Evolutionary conservation across 2,329 filamentous ascomycete genomes (phyloP), one percentile per base, ranked within the genome.

Genomic region (Ceratocystis lukuohia): DNA sequence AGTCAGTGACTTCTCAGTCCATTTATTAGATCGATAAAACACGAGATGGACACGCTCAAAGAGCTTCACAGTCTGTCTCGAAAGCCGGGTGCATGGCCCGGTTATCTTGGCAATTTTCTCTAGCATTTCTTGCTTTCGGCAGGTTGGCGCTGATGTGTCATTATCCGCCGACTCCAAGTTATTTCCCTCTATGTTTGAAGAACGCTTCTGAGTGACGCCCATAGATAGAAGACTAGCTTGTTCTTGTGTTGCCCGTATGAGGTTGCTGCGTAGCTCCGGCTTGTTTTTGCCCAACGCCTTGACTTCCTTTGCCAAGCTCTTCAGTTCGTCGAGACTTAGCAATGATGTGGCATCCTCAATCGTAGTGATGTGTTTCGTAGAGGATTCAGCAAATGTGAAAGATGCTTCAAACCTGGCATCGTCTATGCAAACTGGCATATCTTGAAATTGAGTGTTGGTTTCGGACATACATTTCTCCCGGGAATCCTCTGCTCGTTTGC

Each of bases 11-110:
- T 96, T 97, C 71, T 97, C 93, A 0, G 92, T 96, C 94, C 94
- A 99, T 74, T 96, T 89, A 0, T 91, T 95, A 8, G 92, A 96
- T 67, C 93, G 83, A 74, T 97, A 97, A 74, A 96, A 99, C 33
- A 99, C 91, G 1, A 99, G 78, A 76, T 97, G 94, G 0, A 97
- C 91, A 30, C 94, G 84, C 74, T 96, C 91, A 71, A 99, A 99
- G 0, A 99, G 81, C 71, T 86, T 90, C 69, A 91, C 82, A 0
- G 87, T 82, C 0, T 83, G 76, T 0, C 87, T 76, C 0, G 90
- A 90, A 12, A 99, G 82, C 46, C 93, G 82, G 68, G 97, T 87
- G 70, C 92, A 96, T 15, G 91, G 85, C 0, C 94, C 94, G 0
- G 89, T 88, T 67, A 86, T 85, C 37, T 81, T 80, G 70, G 92